Conservation (phyloP, 768 basidiomycete species). For the Melanogaster broomeanus region DNA sequence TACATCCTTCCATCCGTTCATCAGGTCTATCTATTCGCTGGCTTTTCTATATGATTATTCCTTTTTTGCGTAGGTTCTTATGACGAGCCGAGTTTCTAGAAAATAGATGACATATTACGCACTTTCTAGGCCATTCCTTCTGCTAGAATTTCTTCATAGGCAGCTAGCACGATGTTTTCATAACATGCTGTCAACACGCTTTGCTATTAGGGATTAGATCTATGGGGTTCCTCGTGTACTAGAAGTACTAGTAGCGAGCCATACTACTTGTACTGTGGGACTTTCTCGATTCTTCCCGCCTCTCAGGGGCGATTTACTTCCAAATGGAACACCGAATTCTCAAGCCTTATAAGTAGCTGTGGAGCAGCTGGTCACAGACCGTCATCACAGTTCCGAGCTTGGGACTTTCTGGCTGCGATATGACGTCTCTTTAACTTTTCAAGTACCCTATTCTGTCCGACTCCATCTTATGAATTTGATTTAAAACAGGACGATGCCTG, state of each 20-base stretch:
- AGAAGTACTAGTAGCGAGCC: not conserved
- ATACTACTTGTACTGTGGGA: too few species aligned
- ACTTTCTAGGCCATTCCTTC: slow-evolving; percentile 5
- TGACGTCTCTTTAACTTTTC: too few species aligned
- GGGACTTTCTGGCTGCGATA: too few species aligned
- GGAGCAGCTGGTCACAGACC: too few species aligned
- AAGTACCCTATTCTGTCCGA: too few species aligned
- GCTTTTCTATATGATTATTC: slow-evolving; percentile 41
- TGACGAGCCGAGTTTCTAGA: slow-evolving; percentile 26
- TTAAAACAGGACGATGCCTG: too few species aligned
- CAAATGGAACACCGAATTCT: too few species aligned
- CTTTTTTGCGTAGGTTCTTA: slow-evolving; percentile 33
- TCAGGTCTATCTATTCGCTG: slow-evolving; percentile 33
- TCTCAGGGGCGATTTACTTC: too few species aligned
- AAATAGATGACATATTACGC: slow-evolving; percentile 19
- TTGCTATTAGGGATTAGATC: slow-evolving; percentile 12
- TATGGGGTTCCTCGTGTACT: slow-evolving; percentile 16
- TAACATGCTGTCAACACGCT: slow-evolving; percentile 14
- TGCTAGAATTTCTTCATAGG: slow-evolving; percentile 13
- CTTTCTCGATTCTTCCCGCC: not conserved
- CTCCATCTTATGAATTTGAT: too few species aligned
- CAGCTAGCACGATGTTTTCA: slow-evolving; percentile 10
- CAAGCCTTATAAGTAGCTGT: too few species aligned
- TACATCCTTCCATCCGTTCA: slow-evolving; percentile 22
- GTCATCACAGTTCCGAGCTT: too few species aligned